These are phyloP conservation scores for Ophiostoma fasciatum DNA, from an alignment of 2,329 filamentous ascomycete species.

Conservation along the genomic window DNA sequence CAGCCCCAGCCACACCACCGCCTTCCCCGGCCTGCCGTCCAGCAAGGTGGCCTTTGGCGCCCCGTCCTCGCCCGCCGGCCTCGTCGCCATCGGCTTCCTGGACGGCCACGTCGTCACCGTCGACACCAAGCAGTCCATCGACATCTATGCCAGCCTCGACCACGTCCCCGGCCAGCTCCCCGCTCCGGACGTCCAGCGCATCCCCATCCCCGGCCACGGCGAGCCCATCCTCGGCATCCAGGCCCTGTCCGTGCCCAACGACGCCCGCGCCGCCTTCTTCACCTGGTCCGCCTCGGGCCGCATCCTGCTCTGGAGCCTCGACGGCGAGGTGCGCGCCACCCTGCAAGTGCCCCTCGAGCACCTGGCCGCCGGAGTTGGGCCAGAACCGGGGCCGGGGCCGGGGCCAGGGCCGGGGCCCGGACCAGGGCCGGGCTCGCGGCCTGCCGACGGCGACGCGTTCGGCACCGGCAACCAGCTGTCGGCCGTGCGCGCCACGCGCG, in stretches of 20 bases:
- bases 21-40: neutral
- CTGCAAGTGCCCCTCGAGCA: slow-evolving; percentile 57
- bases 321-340: slow-evolving; percentile 52
- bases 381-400: no score
- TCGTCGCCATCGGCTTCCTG: slow-evolving; percentile 56
- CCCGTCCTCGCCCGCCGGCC: slow-evolving; percentile 25
- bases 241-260: slow-evolving; percentile 43
- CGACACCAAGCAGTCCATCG: slow-evolving; percentile 60
- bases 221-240: slow-evolving; percentile 61
- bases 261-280: slow-evolving; percentile 56
- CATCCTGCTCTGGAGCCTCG: slow-evolving; percentile 67
- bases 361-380: no score
- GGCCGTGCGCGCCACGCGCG: slow-evolving; percentile 42
- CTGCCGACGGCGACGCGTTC: slow-evolving; percentile 32
- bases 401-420: no score
- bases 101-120: slow-evolving; percentile 56
- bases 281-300: slow-evolving; percentile 78
- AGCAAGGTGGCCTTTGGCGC: slow-evolving; percentile 17
- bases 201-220: slow-evolving; percentile 47
- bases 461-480: slow-evolving; percentile 44
- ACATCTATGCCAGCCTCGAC: slow-evolving; percentile 39
- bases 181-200: slow-evolving; percentile 24
- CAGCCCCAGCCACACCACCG: slow-evolving; percentile 20
- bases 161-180: slow-evolving; percentile 26
- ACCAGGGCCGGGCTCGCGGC: no score